Conservation (phyloP, 2,329 filamentous ascomycete genomes). For the Xylariaceae sp. region DNA sequence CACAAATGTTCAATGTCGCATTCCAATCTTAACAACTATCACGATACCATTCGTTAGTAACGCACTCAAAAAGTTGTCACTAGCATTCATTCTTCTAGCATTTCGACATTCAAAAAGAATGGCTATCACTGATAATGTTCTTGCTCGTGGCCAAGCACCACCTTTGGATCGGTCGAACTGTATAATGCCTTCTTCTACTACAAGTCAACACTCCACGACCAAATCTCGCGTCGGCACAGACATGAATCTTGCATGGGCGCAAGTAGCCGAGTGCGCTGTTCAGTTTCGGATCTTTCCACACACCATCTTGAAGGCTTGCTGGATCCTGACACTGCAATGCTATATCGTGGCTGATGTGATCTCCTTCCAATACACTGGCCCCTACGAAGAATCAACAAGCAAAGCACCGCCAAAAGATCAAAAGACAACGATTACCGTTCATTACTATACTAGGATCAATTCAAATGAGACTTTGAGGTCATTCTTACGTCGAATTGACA, state of each 20-base stretch:
- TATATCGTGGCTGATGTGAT: conserved; percentile 19
- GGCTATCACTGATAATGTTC: conserved; percentile 6
- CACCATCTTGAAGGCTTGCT: conserved; percentile 12
- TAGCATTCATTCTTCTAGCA: too few relatives aligned
- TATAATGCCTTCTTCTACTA: conserved; percentile 11
- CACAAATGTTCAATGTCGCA: too few relatives aligned
- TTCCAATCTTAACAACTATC: too few relatives aligned
- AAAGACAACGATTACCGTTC: conserved; percentile 3
- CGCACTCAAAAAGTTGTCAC: too few relatives aligned
- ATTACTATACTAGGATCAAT: conserved; percentile 16
- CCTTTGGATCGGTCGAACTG: conserved; percentile 17
- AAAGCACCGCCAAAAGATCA: not conserved
- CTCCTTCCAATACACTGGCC: conserved; percentile 15
- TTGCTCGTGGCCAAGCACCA: conserved; percentile 9
- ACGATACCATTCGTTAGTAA: too few relatives aligned
- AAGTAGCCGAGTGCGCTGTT: not conserved
- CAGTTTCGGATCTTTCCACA: conserved; percentile 7
- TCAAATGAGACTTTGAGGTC: conserved; percentile 9
- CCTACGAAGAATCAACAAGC: not conserved
- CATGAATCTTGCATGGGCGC: conserved; percentile 7
- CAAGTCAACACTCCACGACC: conserved; percentile 1
- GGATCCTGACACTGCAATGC: conserved; percentile 18
- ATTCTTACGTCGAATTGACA: conserved; percentile 14
- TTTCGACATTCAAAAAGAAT: not conserved
- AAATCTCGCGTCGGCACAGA: conserved; percentile 11